A percentile compares a stretch with the other conserved stretches of the same genome.
These are phyloP conservation scores for Aspergillus incahuasiensis DNA, from an alignment of 495 filamentous ascomycete species.

Conservation along the genomic window DNA sequence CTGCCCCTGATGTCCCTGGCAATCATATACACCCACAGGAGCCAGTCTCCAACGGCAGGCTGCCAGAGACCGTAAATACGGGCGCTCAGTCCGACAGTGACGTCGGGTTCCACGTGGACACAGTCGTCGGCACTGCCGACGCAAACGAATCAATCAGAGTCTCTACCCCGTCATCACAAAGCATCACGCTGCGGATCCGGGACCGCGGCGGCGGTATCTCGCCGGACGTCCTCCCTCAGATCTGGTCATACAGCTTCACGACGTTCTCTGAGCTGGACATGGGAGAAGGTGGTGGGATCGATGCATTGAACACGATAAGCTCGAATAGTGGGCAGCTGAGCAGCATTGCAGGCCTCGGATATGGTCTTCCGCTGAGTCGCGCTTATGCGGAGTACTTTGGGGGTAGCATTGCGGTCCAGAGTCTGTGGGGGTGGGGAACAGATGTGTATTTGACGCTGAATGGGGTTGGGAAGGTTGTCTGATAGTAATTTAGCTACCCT, in stretches of 20 bases:
- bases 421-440: constrained; percentile 89
- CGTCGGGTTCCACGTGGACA: constrained; percentile 29
- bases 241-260: constrained; percentile 95
- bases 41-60: neutral
- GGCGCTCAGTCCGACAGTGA: constrained; percentile 25
- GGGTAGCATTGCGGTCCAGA: constrained; percentile 91
- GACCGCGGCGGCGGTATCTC: constrained; percentile 92
- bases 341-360: constrained; percentile 87
- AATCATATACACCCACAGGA: constrained; percentile 12
- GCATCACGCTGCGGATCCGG: constrained; percentile 91
- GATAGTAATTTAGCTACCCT: neutral
- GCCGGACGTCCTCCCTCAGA: constrained; percentile 73
- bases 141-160: constrained; percentile 34
- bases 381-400: constrained; percentile 99
- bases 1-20: constrained; percentile 59
- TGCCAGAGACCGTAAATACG: constrained; percentile 1
- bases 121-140: constrained; percentile 27
- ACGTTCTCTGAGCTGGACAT: constrained; percentile 73
- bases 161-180: constrained; percentile 58
- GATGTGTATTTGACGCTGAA: constrained; percentile 79
- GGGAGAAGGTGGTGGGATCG: constrained; percentile 45
- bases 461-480: constrained; percentile 67
- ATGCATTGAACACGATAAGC: constrained; percentile 70
- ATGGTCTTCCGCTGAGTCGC: constrained; percentile 84
- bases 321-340: constrained; percentile 60